Evolutionary conservation across 768 basidiomycete genomes (phyloP).

Genomic region (Lanmaoa pseudosensibilis): DNA sequence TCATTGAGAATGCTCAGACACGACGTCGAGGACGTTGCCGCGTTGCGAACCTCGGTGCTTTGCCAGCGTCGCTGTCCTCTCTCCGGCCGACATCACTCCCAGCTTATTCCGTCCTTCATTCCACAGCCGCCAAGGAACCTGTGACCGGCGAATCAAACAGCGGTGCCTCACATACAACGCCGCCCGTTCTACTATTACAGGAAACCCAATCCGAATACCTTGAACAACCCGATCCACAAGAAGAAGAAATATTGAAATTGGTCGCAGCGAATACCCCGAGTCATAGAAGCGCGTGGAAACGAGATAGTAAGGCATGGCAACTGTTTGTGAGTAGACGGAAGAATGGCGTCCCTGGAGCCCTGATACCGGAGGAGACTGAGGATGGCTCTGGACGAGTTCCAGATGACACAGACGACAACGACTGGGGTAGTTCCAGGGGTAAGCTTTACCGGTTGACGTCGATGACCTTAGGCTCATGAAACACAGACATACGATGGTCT

Average conservation of each 20-base stretch:
- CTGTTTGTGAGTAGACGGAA: constrained; percentile 47
- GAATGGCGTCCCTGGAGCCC: constrained; percentile 28
- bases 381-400: constrained; percentile 23
- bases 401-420: constrained; percentile 22
- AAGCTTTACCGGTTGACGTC: constrained; percentile 6
- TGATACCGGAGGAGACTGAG: constrained; percentile 39
- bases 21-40: constrained; percentile 30
- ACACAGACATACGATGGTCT: constrained; percentile 27
- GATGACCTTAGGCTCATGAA: constrained; percentile 9
- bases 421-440: constrained; percentile 30
- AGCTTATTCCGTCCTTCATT: constrained; percentile 55
- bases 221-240: constrained; percentile 39
- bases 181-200: not conserved
- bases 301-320: constrained; percentile 63
- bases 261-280: constrained; percentile 72
- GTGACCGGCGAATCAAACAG: constrained; percentile 1
- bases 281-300: constrained; percentile 70
- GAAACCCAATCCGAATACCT: constrained; percentile 19
- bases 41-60: constrained; percentile 35
- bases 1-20: constrained; percentile 29
- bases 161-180: not conserved
- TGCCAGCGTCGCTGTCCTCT: constrained; percentile 57
- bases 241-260: constrained; percentile 56
- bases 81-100: constrained; percentile 73
- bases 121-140: constrained; percentile 4